Base-by-base conservation (phyloP, 345 rosid species). In the Durio zibethinus region DNA sequence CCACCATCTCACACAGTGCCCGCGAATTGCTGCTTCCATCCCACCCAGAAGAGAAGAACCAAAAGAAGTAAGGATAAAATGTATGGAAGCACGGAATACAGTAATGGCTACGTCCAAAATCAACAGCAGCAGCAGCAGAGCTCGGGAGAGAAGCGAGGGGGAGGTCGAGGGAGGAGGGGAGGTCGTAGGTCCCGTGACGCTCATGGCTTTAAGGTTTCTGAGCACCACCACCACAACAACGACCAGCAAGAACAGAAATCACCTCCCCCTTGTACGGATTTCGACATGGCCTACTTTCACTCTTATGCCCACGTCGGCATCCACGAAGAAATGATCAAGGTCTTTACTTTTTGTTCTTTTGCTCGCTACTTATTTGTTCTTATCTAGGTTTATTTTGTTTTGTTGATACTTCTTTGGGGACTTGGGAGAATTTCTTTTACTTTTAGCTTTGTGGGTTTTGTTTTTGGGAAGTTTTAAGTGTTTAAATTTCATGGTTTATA, bases 251-350 rank as follows among this genome's bases (percentile, higher is more conserved):
- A 87, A 65, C 86, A 81, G 45, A 84, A 83, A 25, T 81, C 86
- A 70, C 68, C 85, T 36, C 79, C 89, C 21, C 91, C 92, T 16
- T 87, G 89, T 57, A 95, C 99, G 1, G 97, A 91, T 86, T 95
- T 95, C 81, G 99, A 95, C 77, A 85, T 85, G 76, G 98, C 97
- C 38, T 94, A 93, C 81, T 91, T 94, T 57, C 89, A 93, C 76
- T 90, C 98, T 3, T 93, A 94, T 61, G 97, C 98, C 73, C 98
- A 94, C 79, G 88, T 91, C 16, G 98, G 98, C 78, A 91, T 95
- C 68, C 99, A 94, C 82, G 97, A 93, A 84, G 98, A 94, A 84
- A 94, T 93, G 98, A 90, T 94, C 86, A 94, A 94, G 95, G 97
- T 86, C 18, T 70, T 69, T 47, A 21, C 11, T 63, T n/a, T 61